Conservation (phyloP, 352 stramenopile genomes). For the Phytophthora constricta region DNA sequence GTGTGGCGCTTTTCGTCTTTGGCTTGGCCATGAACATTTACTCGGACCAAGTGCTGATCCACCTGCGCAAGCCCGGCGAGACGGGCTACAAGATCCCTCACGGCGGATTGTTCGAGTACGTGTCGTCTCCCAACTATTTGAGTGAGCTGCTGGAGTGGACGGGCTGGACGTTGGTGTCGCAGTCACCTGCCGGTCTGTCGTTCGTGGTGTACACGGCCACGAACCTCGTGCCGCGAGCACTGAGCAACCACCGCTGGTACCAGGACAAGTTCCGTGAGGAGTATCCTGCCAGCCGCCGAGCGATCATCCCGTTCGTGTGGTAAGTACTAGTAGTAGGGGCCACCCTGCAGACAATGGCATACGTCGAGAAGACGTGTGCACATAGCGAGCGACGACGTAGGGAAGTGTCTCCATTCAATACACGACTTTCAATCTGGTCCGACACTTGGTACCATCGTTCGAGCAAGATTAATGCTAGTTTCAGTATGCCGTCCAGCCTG, state of each 20-base stretch:
- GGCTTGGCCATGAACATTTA: conserved; percentile 71
- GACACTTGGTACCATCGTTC: conserved; percentile 8
- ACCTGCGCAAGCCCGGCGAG: conserved; percentile 64
- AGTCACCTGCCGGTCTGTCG: conserved; percentile 57
- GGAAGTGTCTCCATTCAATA: no score
- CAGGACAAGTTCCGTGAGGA: conserved; percentile 58
- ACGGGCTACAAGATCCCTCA: conserved; percentile 64
- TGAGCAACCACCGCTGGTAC: conserved; percentile 67
- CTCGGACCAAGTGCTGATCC: conserved; percentile 73
- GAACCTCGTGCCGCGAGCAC: conserved; percentile 53
- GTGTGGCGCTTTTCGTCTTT: conserved; percentile 52
- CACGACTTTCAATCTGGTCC: background rate
- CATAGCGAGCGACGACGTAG: no score
- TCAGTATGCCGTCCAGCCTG: background rate
- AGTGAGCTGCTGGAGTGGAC: conserved; percentile 79
- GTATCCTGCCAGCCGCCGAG: conserved; percentile 45
- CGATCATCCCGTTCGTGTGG: conserved; percentile 50
- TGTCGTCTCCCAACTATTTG: conserved; percentile 83
- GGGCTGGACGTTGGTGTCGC: conserved; percentile 66
- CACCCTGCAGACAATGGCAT: no score
- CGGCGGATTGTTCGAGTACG: conserved; percentile 69
- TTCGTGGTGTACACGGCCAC: conserved; percentile 59
- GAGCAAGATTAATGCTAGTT: background rate
- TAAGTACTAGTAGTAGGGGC: no score
- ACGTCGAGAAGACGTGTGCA: no score